These are phyloP conservation scores for Exophiala bonariae DNA, from an alignment of 2,329 filamentous ascomycete genomes.

Conservation along the genomic window DNA sequence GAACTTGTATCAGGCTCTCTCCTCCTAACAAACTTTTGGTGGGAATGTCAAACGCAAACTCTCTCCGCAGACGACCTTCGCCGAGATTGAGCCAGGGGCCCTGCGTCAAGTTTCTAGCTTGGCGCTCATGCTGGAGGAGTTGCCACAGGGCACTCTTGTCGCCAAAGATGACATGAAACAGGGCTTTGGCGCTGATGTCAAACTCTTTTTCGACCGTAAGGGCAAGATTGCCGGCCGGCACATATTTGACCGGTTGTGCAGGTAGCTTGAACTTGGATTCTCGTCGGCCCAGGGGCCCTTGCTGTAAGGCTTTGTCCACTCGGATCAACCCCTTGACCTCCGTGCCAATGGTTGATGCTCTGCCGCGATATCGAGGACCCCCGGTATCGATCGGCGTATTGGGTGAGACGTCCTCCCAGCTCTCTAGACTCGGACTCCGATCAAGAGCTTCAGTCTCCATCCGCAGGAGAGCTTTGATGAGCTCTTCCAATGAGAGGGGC, in stretches of 20 bases:
- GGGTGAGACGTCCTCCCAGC: conserved; percentile 81
- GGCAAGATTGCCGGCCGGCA: conserved; percentile 76
- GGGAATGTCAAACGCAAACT: conserved; percentile 78
- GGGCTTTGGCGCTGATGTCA: conserved; percentile 86
- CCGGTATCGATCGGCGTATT: conserved; percentile 62
- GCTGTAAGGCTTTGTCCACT: conserved; percentile 62
- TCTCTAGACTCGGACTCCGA: conserved; percentile 74
- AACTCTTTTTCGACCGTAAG: conserved; percentile 78
- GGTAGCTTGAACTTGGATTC: conserved; percentile 77
- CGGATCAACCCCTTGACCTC: conserved; percentile 60
- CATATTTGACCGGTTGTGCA: conserved; percentile 75
- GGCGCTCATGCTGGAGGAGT: conserved; percentile 80
- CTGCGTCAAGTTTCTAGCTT: conserved; percentile 78
- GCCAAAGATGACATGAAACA: conserved; percentile 95
- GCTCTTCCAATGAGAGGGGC: conserved; percentile 65
- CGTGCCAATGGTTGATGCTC: conserved; percentile 17
- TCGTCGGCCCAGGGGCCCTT: conserved; percentile 33
- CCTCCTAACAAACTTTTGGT: conserved; percentile 64
- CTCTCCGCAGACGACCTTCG: conserved; percentile 71
- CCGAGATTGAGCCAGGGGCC: conserved; percentile 72
- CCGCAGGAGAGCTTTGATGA: conserved; percentile 71
- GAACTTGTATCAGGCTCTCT: conserved; percentile 61
- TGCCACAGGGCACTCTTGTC: conserved; percentile 96
- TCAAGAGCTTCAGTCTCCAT: conserved; percentile 65
- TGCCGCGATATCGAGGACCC: conserved; percentile 36